A percentile compares a stretch with the other conserved stretches of the same genome.
These are phyloP conservation scores for Trametes elegans DNA, from an alignment of 768 basidiomycete species.

Conservation along the genomic window DNA sequence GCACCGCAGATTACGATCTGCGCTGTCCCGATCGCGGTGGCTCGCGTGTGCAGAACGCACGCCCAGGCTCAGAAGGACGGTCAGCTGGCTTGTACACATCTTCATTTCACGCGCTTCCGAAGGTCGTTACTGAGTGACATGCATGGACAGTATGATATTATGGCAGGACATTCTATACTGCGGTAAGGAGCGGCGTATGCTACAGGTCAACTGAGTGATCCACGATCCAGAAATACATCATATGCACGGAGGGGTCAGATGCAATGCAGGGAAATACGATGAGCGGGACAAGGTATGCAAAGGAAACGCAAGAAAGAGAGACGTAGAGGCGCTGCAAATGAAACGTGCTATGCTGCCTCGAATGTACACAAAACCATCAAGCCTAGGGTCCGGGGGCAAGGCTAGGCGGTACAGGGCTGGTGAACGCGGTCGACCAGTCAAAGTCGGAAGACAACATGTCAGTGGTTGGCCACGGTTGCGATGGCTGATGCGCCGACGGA, in stretches of 20 bases:
- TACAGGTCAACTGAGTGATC: conserved; percentile 8
- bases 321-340: background rate
- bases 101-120: no score
- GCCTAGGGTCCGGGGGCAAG: background rate
- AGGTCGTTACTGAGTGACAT: no score
- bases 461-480: background rate
- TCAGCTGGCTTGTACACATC: no score
- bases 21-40: conserved; percentile 6
- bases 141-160: conserved; percentile 8
- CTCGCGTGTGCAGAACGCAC: background rate
- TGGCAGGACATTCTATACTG: background rate
- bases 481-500: background rate
- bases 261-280: conserved; percentile 5
- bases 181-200: conserved; percentile 12
- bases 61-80: background rate
- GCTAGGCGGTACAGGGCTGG: background rate
- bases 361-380: background rate
- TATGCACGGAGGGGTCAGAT: conserved; percentile 5
- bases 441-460: background rate
- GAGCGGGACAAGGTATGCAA: background rate
- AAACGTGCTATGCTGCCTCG: background rate
- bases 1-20: conserved; percentile 20
- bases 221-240: conserved; percentile 2
- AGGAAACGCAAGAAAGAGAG: background rate
- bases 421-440: conserved; percentile 8